Evolutionary conservation across 2,329 filamentous ascomycete genomes (phyloP).

Genomic region (Talaromyces marneffei): DNA sequence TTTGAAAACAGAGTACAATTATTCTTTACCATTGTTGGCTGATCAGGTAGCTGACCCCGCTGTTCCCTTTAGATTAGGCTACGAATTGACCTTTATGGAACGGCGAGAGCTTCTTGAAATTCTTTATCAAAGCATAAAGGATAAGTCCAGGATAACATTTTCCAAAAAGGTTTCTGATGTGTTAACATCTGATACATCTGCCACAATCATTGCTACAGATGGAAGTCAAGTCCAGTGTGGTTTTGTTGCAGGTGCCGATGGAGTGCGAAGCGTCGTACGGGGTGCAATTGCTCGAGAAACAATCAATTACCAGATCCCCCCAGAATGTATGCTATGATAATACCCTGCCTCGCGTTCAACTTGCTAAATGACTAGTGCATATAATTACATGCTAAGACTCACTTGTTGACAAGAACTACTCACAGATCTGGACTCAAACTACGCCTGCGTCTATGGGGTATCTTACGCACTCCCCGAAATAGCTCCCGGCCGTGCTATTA

Average conservation of each 20-base stretch:
- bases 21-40: neutral
- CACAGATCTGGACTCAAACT: neutral
- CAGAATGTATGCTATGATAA: neutral
- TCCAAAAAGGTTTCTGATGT: neutral
- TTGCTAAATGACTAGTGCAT: too few species aligned
- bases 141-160: neutral
- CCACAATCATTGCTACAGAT: neutral
- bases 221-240: neutral
- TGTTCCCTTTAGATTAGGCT: neutral
- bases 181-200: neutral
- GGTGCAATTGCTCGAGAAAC: neutral
- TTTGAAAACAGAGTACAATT: neutral
- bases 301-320: neutral
- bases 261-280: neutral
- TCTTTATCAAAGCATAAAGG: neutral
- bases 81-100: neutral
- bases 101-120: neutral
- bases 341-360: too few species aligned
- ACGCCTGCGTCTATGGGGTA: neutral
- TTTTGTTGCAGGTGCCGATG: constrained; percentile 1
- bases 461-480: neutral
- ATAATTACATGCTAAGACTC: too few species aligned
- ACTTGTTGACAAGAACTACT: neutral
- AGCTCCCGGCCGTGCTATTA: neutral
- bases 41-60: neutral